These are phyloP conservation scores for Monosporascus sp. DNA, from an alignment of 2,329 filamentous ascomycete genomes.

Conservation along the genomic window DNA sequence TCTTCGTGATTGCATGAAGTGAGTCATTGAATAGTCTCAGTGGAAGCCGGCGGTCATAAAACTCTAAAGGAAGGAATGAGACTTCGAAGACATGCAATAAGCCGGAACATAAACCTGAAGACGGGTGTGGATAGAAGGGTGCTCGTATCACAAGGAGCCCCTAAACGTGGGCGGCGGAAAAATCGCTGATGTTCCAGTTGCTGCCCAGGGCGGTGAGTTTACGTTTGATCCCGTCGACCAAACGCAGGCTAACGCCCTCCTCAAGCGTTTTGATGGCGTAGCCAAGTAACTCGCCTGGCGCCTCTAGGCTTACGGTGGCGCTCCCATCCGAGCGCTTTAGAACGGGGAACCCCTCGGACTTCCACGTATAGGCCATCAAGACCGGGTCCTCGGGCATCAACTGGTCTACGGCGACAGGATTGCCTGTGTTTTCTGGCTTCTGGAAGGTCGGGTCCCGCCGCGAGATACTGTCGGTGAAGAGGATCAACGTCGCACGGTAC, in stretches of 20 bases:
- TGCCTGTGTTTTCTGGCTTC: slow-evolving; percentile 14
- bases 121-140: no score
- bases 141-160: neutral
- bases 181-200: slow-evolving; percentile 33
- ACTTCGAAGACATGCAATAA: no score
- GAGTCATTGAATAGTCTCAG: no score
- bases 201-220: slow-evolving; percentile 35
- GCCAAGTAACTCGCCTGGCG: slow-evolving; percentile 32
- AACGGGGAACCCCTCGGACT: slow-evolving; percentile 30
- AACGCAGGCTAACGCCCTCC: slow-evolving; percentile 34
- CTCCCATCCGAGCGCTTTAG: slow-evolving; percentile 30
- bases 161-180: slow-evolving; percentile 1
- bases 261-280: slow-evolving; percentile 37
- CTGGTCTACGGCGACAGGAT: slow-evolving; percentile 33
- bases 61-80: no score
- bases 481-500: slow-evolving; percentile 59
- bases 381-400: slow-evolving; percentile 33
- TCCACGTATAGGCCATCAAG: slow-evolving; percentile 34
- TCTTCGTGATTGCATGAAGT: no score
- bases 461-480: slow-evolving; percentile 58
- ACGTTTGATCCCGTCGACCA: slow-evolving; percentile 40
- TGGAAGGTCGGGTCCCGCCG: slow-evolving; percentile 40
- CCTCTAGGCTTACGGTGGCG: slow-evolving; percentile 29
- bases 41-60: no score
- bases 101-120: no score